Conservation (phyloP, 225 moss, liverwort and hornwort species). For the Marchantia paleacea region DNA sequence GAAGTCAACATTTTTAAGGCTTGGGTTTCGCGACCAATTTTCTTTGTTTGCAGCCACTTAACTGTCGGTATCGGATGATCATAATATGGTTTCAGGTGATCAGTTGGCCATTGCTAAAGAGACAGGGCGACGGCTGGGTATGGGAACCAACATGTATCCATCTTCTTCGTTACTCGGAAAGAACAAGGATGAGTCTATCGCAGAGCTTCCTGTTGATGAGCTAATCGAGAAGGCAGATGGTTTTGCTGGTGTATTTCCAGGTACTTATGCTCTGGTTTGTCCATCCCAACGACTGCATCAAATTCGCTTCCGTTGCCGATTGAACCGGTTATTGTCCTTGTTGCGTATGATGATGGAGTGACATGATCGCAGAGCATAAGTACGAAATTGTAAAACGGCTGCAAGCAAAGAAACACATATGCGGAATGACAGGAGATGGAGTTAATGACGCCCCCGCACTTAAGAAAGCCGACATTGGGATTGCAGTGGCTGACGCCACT, state of each 20-base stretch:
- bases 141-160: slow-evolving; percentile 44
- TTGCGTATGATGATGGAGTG: neutral
- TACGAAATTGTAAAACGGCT: slow-evolving; percentile 36
- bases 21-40: too few relatives aligned
- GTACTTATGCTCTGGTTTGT: slow-evolving; percentile 5
- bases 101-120: slow-evolving; percentile 46
- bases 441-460: slow-evolving; percentile 40
- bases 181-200: slow-evolving; percentile 26
- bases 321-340: neutral
- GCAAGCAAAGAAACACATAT: slow-evolving; percentile 35
- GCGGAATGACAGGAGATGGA: slow-evolving; percentile 46
- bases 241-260: slow-evolving; percentile 48
- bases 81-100: slow-evolving; percentile 27
- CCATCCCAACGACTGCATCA: neutral
- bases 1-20: too few relatives aligned
- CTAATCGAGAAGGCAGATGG: slow-evolving; percentile 47
- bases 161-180: slow-evolving; percentile 37
- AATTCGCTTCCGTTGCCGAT: neutral
- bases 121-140: slow-evolving; percentile 35
- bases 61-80: neutral
- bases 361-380: slow-evolving; percentile 28
- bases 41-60: neutral
- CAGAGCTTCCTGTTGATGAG: slow-evolving; percentile 38
- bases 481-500: slow-evolving; percentile 41
- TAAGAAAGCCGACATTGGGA: slow-evolving; percentile 44